A percentile compares a stretch with the other conserved stretches of the same genome.
These are phyloP conservation scores for Penicillium daleae DNA, from an alignment of 495 filamentous ascomycete genomes.

Conservation along the genomic window DNA sequence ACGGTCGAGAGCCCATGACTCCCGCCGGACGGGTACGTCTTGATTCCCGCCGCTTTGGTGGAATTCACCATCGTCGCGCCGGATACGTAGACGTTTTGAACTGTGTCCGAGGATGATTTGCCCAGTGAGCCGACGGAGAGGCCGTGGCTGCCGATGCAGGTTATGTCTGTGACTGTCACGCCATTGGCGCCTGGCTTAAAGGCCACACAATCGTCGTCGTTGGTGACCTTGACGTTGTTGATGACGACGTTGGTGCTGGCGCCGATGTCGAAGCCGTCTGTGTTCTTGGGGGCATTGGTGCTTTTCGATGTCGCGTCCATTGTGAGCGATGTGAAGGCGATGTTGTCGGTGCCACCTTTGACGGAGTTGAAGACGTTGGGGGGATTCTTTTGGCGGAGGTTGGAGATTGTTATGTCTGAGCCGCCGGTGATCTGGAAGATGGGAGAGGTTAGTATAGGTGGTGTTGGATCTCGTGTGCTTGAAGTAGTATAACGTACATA, in stretches of 20 bases:
- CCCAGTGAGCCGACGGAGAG: slow-evolving; percentile 47
- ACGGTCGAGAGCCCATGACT: slow-evolving; percentile 42
- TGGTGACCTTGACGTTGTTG: slow-evolving; percentile 37
- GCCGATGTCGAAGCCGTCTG: slow-evolving; percentile 51
- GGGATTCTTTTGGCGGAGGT: slow-evolving; percentile 43
- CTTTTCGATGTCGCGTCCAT: slow-evolving; percentile 43
- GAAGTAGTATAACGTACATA: too few relatives aligned
- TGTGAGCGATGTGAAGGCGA: slow-evolving; percentile 36
- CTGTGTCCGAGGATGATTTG: slow-evolving; percentile 33
- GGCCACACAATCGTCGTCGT: slow-evolving; percentile 53
- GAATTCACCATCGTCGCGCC: slow-evolving; percentile 46
- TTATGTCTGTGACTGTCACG: slow-evolving; percentile 40
- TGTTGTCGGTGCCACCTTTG: slow-evolving; percentile 37
- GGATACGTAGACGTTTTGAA: slow-evolving; percentile 44
- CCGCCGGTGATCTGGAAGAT: slow-evolving; percentile 39
- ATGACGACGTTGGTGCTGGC: slow-evolving; percentile 45
- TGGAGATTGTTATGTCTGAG: slow-evolving; percentile 37
- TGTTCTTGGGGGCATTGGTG: slow-evolving; percentile 43
- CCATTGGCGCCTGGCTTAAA: slow-evolving; percentile 48
- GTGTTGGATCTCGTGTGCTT: too few relatives aligned
- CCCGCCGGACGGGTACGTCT: slow-evolving; percentile 45
- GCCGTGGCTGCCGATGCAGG: slow-evolving; percentile 49
- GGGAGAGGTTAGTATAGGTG: neutral
- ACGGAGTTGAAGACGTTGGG: slow-evolving; percentile 50
- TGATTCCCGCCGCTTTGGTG: slow-evolving; percentile 49